These are phyloP conservation scores for Aspergillus fructus DNA, from an alignment of 2,329 filamentous ascomycete genomes.

Conservation along the genomic window DNA sequence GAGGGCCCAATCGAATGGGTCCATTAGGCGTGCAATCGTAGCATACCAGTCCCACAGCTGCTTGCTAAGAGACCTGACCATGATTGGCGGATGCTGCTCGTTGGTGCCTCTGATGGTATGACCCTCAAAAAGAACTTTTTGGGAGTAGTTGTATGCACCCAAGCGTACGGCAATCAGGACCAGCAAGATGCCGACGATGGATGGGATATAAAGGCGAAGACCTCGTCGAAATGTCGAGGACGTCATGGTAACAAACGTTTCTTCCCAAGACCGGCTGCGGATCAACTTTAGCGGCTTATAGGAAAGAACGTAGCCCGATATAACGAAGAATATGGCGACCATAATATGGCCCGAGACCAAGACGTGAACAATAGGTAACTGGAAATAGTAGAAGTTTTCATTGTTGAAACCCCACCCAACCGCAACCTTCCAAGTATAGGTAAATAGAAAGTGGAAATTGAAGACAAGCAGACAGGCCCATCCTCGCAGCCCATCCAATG, in stretches of 20 bases:
- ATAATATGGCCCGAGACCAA: conserved; percentile 48
- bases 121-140: conserved; percentile 34
- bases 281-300: conserved; percentile 43
- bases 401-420: conserved; percentile 42
- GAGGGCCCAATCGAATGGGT: conserved; percentile 40
- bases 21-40: conserved; percentile 34
- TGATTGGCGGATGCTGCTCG: conserved; percentile 44
- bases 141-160: conserved; percentile 42
- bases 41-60: conserved; percentile 40
- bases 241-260: conserved; percentile 40
- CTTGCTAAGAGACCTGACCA: conserved; percentile 26
- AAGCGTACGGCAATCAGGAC: conserved; percentile 44
- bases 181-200: conserved; percentile 39
- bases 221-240: conserved; percentile 47
- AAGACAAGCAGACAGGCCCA: conserved; percentile 47
- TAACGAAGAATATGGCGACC: conserved; percentile 50
- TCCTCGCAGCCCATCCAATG: conserved; percentile 44
- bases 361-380: conserved; percentile 44
- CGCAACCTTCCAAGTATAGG: conserved; percentile 43
- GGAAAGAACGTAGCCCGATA: conserved; percentile 50
- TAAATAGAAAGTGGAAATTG: conserved; percentile 48
- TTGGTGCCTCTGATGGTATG: conserved; percentile 41
- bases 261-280: conserved; percentile 37
- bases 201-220: conserved; percentile 45
- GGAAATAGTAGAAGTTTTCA: conserved; percentile 41